Percentiles rank a stretch among this genome's conserved stretches.
Evolutionary conservation across 1,284 basidiomycete genomes (phyloP).

Genomic region (Sparassis latifolia): DNA sequence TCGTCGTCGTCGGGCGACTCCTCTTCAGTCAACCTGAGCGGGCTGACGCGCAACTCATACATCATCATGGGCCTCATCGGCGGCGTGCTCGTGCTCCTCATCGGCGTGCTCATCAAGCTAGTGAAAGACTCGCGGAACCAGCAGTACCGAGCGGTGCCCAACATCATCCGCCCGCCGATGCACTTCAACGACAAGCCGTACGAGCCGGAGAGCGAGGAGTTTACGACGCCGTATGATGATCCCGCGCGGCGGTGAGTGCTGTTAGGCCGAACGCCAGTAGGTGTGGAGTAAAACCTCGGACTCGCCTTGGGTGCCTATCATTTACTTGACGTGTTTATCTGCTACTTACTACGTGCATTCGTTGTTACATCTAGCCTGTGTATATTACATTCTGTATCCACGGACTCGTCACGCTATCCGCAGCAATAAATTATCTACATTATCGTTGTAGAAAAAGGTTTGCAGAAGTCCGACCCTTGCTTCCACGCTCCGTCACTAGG

Average conservation of each 20-base stretch:
- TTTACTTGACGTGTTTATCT: too few species aligned
- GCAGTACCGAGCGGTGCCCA: neutral
- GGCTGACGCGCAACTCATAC: conserved; percentile 9
- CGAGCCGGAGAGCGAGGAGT: neutral
- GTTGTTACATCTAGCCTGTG: too few species aligned
- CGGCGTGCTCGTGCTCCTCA: conserved; percentile 5
- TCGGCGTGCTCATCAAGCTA: conserved; percentile 1
- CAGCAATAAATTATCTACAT: too few species aligned
- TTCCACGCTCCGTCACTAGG: too few species aligned
- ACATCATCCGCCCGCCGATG: neutral
- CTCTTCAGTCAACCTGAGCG: conserved; percentile 3
- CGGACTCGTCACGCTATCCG: too few species aligned
- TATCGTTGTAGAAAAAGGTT: too few species aligned
- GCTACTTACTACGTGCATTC: too few species aligned
- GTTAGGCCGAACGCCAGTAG: neutral
- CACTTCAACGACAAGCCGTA: neutral
- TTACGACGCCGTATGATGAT: neutral
- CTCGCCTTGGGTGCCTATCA: too few species aligned
- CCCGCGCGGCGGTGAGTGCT: neutral
- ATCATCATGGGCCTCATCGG: conserved; percentile 12
- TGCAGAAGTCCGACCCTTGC: too few species aligned
- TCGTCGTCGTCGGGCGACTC: neutral
- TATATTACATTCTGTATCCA: too few species aligned
- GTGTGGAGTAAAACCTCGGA: neutral
- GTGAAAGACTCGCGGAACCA: neutral